phyloP scores from a whole-genome alignment of 2,329 filamentous ascomycete species.

The Dactylella cylindrospora region DNA sequence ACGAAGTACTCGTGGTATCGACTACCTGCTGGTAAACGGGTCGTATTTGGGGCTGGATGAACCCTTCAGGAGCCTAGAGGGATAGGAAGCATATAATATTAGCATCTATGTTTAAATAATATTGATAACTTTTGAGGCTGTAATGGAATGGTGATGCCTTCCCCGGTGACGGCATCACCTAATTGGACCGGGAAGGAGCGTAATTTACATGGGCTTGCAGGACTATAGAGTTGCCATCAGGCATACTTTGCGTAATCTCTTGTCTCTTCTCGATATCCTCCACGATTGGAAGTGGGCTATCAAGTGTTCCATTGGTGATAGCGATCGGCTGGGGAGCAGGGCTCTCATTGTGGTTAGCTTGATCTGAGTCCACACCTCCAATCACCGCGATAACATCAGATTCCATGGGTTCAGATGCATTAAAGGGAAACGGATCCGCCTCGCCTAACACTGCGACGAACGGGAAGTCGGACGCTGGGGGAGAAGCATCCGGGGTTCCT shows the following conservation, averaged over 20 bases:
- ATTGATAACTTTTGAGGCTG: no score
- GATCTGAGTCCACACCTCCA: neutral
- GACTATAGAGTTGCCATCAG: conserved; percentile 29
- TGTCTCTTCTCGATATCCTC: conserved; percentile 22
- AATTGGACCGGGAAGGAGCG: conserved; percentile 3
- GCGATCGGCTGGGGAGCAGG: neutral
- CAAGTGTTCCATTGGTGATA: conserved; percentile 7
- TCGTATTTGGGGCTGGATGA: conserved; percentile 30
- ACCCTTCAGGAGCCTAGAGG: conserved; percentile 29
- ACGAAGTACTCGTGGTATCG: conserved; percentile 25
- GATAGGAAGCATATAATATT: conserved; percentile 17
- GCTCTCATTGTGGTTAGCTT: neutral
- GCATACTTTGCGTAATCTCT: conserved; percentile 25
- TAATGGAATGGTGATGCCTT: no score
- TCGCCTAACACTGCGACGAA: conserved; percentile 14
- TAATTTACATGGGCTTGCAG: conserved; percentile 39
- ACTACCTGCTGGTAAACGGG: conserved; percentile 33
- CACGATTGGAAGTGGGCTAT: conserved; percentile 11
- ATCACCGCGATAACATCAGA: conserved; percentile 12
- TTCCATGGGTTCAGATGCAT: conserved; percentile 2
- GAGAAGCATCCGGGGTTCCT: neutral
- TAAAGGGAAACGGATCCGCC: conserved; percentile 15
- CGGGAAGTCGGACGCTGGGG: conserved; percentile 10
- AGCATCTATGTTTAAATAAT: no score
- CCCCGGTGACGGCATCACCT: no score